phyloP scores from a whole-genome alignment of 225 moss, liverwort and hornwort species.

The Sphagnum contortum region DNA sequence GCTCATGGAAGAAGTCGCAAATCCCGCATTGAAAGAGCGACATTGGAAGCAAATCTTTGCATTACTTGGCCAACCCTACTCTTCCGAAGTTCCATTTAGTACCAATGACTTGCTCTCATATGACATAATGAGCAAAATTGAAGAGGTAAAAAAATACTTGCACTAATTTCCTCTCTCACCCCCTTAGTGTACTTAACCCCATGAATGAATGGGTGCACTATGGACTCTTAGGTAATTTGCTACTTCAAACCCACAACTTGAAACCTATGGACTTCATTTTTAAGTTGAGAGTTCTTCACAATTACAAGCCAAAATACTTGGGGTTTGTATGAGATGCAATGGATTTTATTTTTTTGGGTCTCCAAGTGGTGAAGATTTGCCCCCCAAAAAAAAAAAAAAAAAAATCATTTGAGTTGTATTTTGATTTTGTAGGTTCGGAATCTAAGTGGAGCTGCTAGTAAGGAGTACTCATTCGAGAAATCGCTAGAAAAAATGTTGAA shows the following conservation, averaged over 20 bases:
- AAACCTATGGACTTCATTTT: too few species aligned
- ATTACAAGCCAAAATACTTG: too few species aligned
- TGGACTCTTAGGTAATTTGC: too few species aligned
- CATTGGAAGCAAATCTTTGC: conserved; percentile 79
- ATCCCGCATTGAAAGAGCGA: conserved; percentile 66
- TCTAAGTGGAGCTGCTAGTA: conserved; percentile 72
- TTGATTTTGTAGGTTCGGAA: conserved; percentile 33
- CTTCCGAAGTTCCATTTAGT: conserved; percentile 30
- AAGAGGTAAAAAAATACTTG: conserved; percentile 39
- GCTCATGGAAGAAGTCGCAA: conserved; percentile 79
- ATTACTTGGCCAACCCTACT: conserved; percentile 35
- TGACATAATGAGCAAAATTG: conserved; percentile 46
- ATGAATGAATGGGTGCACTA: too few species aligned
- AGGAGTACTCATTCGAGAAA: conserved; percentile 84
- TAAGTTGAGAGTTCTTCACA: too few species aligned
- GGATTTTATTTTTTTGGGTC: too few species aligned
- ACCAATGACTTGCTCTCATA: conserved; percentile 50
- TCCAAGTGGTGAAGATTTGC: too few species aligned
- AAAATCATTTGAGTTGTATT: too few species aligned
- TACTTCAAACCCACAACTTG: too few species aligned
- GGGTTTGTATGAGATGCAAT: too few species aligned
- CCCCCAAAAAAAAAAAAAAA: too few species aligned
- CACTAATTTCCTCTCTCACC: not conserved
- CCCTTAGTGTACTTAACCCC: too few species aligned
- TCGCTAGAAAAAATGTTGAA: conserved; percentile 77